Evolutionary conservation across 2,329 filamentous ascomycete species (phyloP), one percentile per base, ranked within the genome.

Genomic region (Microsporum audouinii): DNA sequence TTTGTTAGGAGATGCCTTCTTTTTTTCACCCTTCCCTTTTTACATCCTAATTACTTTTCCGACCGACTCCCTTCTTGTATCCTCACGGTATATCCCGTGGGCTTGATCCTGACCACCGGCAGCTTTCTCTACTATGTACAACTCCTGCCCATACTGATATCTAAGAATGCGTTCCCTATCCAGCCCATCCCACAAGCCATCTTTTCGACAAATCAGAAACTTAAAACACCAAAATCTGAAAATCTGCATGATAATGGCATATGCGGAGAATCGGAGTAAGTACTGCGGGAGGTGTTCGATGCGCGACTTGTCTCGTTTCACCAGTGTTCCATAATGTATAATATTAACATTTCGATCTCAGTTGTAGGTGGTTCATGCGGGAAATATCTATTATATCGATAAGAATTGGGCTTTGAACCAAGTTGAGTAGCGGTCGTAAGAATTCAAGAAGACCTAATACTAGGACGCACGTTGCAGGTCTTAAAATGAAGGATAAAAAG

Each of bases 1-100:
- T 17, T 6, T 43, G 57, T 31, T 68, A 60, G 63, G 60, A 60
- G 63, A 63, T 61, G 58, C 63, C 7, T 31, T 33, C 27, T 31
- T 53, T 29, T 49, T 53, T 53, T 53, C 27, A 43, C 12, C 2
- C 33, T 55, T 34, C 60, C 34, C 14, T 33, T 47, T 41, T 38
- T 41, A 27, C 14, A 47, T n/a, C 38, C 23, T 34, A 57, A 41
- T 61, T 62, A 57, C 36, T 58, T 60, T 36, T 43, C 39, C n/a
- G 39, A 43, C 47, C 45, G 33, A 53, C 38, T 27, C 33, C 27
- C 41, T 23, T 58, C 38, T 33, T 41, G 27, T 58, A 55, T 53
- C 51, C 36, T 56, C 38, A 39, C 23, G 23, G 38, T 57, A 53
- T 57, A 53, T 33, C 29, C 49, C 31, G 49, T 53, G 49, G 49